Evolutionary conservation across 768 basidiomycete genomes (phyloP).

Genomic region (Russula virescens): DNA sequence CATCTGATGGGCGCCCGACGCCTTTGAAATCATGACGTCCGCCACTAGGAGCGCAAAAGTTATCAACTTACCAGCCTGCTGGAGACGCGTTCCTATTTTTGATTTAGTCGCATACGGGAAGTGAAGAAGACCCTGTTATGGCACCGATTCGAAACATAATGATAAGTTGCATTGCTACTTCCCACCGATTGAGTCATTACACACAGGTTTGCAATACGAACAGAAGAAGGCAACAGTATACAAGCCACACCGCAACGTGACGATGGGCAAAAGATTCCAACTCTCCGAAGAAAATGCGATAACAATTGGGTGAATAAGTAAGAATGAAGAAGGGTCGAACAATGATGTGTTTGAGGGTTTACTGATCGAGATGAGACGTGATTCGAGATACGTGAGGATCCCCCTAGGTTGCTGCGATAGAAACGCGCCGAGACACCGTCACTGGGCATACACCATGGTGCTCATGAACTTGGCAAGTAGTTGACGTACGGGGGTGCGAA

Average conservation of each 20-base stretch:
- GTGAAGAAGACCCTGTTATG: neutral
- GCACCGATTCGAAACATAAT: slow-evolving; percentile 17
- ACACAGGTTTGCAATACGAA: slow-evolving; percentile 17
- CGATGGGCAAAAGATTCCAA: neutral
- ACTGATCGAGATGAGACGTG: slow-evolving; percentile 13
- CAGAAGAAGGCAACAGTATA: slow-evolving; percentile 14
- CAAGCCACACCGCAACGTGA: slow-evolving; percentile 10
- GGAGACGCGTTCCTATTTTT: slow-evolving; percentile 18
- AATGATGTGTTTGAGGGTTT: slow-evolving; percentile 8
- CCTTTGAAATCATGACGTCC: neutral
- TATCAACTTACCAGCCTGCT: slow-evolving; percentile 14
- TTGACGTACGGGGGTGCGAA: slow-evolving; percentile 9
- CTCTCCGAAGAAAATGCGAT: slow-evolving; percentile 2
- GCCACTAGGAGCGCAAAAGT: slow-evolving; percentile 11
- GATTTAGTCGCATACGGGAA: slow-evolving; percentile 9
- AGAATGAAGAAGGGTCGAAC: slow-evolving; percentile 5
- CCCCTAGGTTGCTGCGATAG: slow-evolving; percentile 6
- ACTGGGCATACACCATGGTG: neutral
- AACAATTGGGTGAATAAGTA: slow-evolving; percentile 8
- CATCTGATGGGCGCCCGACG: slow-evolving; percentile 12
- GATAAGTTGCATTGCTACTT: slow-evolving; percentile 21
- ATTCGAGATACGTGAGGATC: slow-evolving; percentile 7
- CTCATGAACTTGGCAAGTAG: slow-evolving; percentile 14
- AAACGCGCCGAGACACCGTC: neutral
- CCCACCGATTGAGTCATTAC: slow-evolving; percentile 17